A percentile compares a stretch with the other conserved stretches of the same genome.
Evolutionary conservation across 108 stramenopile species (phyloP).

Genomic region (Discostella stelligeroides): DNA sequence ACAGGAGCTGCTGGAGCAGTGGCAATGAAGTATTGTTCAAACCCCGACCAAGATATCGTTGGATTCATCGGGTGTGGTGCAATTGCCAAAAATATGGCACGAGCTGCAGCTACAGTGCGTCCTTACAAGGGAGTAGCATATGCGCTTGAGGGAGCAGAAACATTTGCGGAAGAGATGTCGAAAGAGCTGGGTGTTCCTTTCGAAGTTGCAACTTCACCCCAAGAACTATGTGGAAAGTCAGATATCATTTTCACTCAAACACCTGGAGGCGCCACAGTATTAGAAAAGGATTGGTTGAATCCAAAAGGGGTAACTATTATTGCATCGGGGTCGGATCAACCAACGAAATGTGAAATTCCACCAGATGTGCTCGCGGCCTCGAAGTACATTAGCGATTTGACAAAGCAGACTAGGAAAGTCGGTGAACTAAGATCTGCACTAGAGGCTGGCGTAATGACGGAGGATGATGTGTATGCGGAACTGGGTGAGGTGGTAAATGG

Average conservation of each 20-base stretch:
- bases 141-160: conserved; percentile 74
- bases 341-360: conserved; percentile 94
- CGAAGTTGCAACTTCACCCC: conserved; percentile 69
- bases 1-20: conserved; percentile 94
- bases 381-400: conserved; percentile 88
- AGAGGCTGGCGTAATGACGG: conserved; percentile 87
- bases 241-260: conserved; percentile 94
- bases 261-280: conserved; percentile 71
- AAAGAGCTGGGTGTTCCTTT: conserved; percentile 82
- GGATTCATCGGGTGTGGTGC: conserved; percentile 91
- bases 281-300: conserved; percentile 82
- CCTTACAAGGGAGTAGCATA: conserved; percentile 83
- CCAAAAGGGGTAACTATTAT: conserved; percentile 91
- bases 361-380: conserved; percentile 74
- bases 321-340: conserved; percentile 92
- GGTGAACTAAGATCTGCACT: conserved; percentile 89
- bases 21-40: conserved; percentile 83
- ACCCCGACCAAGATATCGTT: conserved; percentile 67
- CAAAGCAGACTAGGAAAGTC: conserved; percentile 89
- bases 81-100: conserved; percentile 91
- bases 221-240: conserved; percentile 70
- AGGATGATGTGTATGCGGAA: conserved; percentile 91
- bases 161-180: conserved; percentile 81
- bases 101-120: conserved; percentile 80
- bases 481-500: conserved; percentile 94